Evolutionary conservation across 495 filamentous ascomycete genomes (phyloP), one percentile per base, ranked within the genome.

Genomic region (Xylaria castorea): DNA sequence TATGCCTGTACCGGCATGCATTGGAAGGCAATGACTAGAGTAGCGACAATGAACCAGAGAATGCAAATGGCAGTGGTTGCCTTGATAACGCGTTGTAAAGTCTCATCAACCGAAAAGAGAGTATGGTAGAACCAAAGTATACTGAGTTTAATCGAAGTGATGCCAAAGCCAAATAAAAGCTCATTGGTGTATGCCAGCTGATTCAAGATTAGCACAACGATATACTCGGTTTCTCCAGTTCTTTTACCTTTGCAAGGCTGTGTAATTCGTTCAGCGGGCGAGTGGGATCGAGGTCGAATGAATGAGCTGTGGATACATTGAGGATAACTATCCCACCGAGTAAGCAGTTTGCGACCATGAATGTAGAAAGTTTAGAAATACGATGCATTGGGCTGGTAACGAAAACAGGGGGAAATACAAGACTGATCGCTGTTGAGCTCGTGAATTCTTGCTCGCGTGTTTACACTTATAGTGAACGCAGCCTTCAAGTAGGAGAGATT

Each of bases 11-110:
- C 60, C 12, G 76, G 76, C 12, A 51, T 62, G 60, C 76, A 78
- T 48, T 78, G 70, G 40, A 75, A 71, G 22, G 73, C 57, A n/a
- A 78, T 71, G 34, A 76, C 63, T 12, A 74, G 71, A 44, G 71
- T 61, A 25, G 70, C 68, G 25, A 71, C 70, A 38, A 64, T 16
- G 32, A 71, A 71, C 68, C 68, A 71, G 40, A 53, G 22, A 3
- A 63, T 51, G 18, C 57, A 71, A 27, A 46, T 42, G 25, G 20
- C 44, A 18, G 16, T 55, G 8, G 46, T 53, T 3, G 16, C 68
- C 2, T 36, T 18, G 4, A 71, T 71, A 6, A 51, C 9, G 14
- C 42, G 68, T 4, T 63, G 5, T 3, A 51, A 5, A 25, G 22
- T 50, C 12, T 11, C 8, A 12, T 63, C 20, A 14, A 61, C 44